Conservation (phyloP, 805 yeast species). For the Cyberlindnera sargentensis region DNA sequence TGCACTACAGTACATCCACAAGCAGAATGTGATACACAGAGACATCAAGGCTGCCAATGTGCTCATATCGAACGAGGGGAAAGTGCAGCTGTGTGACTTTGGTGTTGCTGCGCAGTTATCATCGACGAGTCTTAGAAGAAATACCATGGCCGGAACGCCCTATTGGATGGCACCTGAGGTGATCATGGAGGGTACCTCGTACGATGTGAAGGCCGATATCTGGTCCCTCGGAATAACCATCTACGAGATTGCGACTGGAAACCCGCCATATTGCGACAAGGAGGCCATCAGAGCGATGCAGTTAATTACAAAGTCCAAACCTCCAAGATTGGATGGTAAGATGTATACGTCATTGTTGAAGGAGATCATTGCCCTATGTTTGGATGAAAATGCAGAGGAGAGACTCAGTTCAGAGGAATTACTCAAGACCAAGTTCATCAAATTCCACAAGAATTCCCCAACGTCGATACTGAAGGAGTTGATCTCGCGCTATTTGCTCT, state of each 20-base stretch:
- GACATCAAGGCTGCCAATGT: slow-evolving; percentile 97
- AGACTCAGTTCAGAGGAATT: slow-evolving; percentile 85
- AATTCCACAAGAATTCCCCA: slow-evolving; percentile 50
- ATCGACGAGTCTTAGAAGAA: slow-evolving; percentile 66
- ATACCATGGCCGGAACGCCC: slow-evolving; percentile 94
- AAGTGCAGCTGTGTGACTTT: slow-evolving; percentile 89
- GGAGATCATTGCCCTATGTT: slow-evolving; percentile 83
- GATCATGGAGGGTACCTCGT: slow-evolving; percentile 80
- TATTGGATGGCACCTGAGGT: slow-evolving; percentile 99
- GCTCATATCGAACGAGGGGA: slow-evolving; percentile 80
- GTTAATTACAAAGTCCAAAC: slow-evolving; percentile 84
- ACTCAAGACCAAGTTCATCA: slow-evolving; percentile 65
- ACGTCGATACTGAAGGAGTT: slow-evolving; percentile 63
- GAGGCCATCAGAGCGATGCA: slow-evolving; percentile 95
- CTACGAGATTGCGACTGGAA: slow-evolving; percentile 92
- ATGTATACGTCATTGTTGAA: slow-evolving; percentile 70
- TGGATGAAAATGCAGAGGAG: slow-evolving; percentile 89
- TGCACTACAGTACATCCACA: slow-evolving; percentile 78
- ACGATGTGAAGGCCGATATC: slow-evolving; percentile 89
- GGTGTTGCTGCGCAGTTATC: slow-evolving; percentile 96
- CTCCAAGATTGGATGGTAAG: slow-evolving; percentile 90
- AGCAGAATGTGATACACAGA: slow-evolving; percentile 87
- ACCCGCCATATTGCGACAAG: slow-evolving; percentile 94
- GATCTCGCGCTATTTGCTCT: slow-evolving; percentile 60
- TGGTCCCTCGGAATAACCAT: slow-evolving; percentile 97